These are phyloP conservation scores for Centaurea solstitialis DNA, from an alignment of 129 eudicot genomes.

Conservation along the genomic window DNA sequence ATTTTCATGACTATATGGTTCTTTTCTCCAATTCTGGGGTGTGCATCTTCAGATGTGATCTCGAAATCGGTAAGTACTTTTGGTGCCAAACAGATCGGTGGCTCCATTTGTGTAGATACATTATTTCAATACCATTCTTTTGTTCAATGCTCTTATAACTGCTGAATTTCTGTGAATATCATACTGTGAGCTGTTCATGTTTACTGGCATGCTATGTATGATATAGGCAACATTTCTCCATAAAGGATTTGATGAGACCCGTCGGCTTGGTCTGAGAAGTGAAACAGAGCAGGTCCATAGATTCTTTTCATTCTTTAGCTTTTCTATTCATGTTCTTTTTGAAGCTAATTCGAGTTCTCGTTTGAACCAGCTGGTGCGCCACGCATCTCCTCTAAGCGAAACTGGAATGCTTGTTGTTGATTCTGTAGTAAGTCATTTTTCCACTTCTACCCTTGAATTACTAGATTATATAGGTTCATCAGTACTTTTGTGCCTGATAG, in stretches of 20 bases:
- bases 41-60: too few relatives aligned
- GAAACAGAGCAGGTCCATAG: conserved; percentile 80
- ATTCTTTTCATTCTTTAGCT: not conserved
- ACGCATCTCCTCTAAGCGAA: conserved; percentile 88
- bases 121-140: not conserved
- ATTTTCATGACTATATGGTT: not conserved
- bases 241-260: conserved; percentile 97
- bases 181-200: not conserved
- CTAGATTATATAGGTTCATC: conserved; percentile 1
- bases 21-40: not conserved
- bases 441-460: conserved; percentile 2
- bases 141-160: not conserved
- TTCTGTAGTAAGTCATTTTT: conserved; percentile 66
- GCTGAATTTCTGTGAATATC: not conserved
- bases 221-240: conserved; percentile 81
- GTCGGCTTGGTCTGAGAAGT: conserved; percentile 81
- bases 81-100: not conserved
- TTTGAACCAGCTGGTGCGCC: conserved; percentile 74
- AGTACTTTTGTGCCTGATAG: conserved; percentile 5
- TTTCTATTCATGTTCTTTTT: not conserved
- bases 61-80: not conserved
- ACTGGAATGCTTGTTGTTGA: conserved; percentile 99
- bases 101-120: not conserved
- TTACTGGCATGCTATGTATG: conserved; percentile 25
- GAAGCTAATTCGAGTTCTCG: conserved; percentile 13